These are phyloP conservation scores for Otatea glauca DNA, from an alignment of 176 grass and related monocot species.

Conservation along the genomic window DNA sequence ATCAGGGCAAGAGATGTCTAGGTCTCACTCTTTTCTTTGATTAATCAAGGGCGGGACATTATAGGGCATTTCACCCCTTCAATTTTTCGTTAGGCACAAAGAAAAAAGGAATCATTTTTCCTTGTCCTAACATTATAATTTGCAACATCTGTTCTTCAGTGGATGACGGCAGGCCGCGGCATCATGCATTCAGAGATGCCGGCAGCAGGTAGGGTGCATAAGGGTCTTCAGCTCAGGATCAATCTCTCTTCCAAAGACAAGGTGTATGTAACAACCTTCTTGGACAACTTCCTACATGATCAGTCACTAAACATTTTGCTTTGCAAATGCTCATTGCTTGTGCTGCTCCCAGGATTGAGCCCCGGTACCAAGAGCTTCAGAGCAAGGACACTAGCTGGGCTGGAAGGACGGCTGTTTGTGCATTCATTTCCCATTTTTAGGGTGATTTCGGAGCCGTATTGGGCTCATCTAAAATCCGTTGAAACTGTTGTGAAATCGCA, in stretches of 20 bases:
- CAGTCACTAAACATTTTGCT: neutral
- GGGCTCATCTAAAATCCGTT: neutral
- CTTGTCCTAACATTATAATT: neutral
- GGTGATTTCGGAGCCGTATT: neutral
- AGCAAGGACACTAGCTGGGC: conserved; percentile 79
- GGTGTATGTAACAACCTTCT: conserved; percentile 43
- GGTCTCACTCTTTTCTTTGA: conserved; percentile 30
- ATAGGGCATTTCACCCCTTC: neutral
- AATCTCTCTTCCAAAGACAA: conserved; percentile 87
- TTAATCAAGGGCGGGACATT: neutral
- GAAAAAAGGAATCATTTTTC: neutral
- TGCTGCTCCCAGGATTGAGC: too few relatives aligned
- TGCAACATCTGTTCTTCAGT: conserved; percentile 49
- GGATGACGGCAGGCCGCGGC: conserved; percentile 83
- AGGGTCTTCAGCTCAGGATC: conserved; percentile 85
- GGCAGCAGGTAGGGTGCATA: conserved; percentile 57
- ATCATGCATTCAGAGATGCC: conserved; percentile 91
- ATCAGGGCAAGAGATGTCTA: conserved; percentile 72
- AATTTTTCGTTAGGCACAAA: neutral
- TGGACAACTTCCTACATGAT: neutral
- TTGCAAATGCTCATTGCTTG: neutral
- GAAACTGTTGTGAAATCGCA: neutral
- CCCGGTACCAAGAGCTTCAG: conserved; percentile 76
- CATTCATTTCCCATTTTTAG: neutral
- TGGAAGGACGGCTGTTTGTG: conserved; percentile 44